Base-by-base conservation (phyloP, 2,329 filamentous ascomycete genomes). In the Trichoderma koningiopsis region DNA sequence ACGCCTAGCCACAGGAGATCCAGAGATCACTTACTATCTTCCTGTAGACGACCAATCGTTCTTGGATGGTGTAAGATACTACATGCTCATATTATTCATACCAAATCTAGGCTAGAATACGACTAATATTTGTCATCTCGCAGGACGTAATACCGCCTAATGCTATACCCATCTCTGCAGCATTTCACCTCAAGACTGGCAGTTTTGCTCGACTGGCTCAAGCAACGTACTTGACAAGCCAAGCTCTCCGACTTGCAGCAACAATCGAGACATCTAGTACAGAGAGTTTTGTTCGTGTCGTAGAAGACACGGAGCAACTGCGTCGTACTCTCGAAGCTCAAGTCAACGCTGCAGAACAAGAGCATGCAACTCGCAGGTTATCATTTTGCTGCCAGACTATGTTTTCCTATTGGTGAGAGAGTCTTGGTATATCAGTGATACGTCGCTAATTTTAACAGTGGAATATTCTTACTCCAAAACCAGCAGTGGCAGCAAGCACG, bases 1-100 rank as follows among this genome's bases (percentile, higher is more conserved):
- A 14, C 58, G 40, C 31, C 19, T 61, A 2, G 58, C 58, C 13
- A 61, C 58, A 8, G 31, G 14, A 8, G 58, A 61, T 16, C 58
- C 58, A 14, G 37, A 61, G 58, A 61, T 61, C 40, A 47, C 22
- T 16, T 61, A 61, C 7, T 61, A 61, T 49, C 58, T 61, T 49
- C 58, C 58, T 1, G 27, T 61, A n/a, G 58, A 61, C 5, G 58
- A 61, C 14, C 58, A 61, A 10, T 27, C 58, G 4, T 61, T 61
- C 19, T 22, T 49, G 22, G 58, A 49, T 2, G 24, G 58, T 5
- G 58, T 61, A 49, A 5, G 19, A 4, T 6, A 5, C 19, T 16
- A 0, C 11, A 22, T 16, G 4, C 1, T 22, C 13, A 0, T 8
- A 10, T 40, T 31, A 4, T 2, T 22, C 13, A 1, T 22, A 5